Percentiles rank a stretch among this genome's conserved stretches.
Conservation (phyloP, 306 rosid species). For the Amphicarpaea edgeworthii region DNA sequence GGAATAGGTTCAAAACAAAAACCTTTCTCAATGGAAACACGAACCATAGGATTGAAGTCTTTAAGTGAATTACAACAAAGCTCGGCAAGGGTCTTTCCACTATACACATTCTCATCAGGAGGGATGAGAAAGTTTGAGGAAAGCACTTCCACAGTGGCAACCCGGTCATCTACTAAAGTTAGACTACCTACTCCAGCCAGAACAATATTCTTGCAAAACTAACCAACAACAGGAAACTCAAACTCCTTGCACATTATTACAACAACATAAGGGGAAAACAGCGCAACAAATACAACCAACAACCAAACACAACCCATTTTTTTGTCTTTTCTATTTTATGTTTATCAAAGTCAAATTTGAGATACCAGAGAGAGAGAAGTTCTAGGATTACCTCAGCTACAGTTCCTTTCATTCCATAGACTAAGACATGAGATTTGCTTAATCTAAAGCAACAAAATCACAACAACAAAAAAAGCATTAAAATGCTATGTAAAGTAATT, state of each 20-base stretch:
- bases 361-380: background rate
- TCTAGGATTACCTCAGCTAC: constrained; percentile 76
- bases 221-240: constrained; percentile 37
- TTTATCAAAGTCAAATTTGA: background rate
- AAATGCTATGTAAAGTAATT: background rate
- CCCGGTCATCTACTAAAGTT: constrained; percentile 89
- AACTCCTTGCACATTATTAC: constrained; percentile 10
- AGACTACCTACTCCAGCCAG: constrained; percentile 96
- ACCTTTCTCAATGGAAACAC: constrained; percentile 88
- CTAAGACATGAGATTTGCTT: constrained; percentile 91
- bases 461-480: background rate
- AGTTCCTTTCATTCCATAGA: constrained; percentile 89
- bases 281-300: background rate
- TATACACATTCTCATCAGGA: constrained; percentile 67
- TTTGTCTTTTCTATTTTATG: background rate
- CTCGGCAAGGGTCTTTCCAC: constrained; percentile 82
- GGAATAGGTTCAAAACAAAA: background rate
- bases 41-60: constrained; percentile 98
- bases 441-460: constrained; percentile 58
- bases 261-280: background rate
- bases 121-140: constrained; percentile 85
- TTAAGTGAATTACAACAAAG: constrained; percentile 90
- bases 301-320: background rate
- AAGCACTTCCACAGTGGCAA: constrained; percentile 64
- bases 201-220: constrained; percentile 98